A percentile compares a stretch with the other conserved stretches of the same genome.
phyloP scores from a whole-genome alignment of 1,284 basidiomycete genomes.

The Marasmius oreades region DNA sequence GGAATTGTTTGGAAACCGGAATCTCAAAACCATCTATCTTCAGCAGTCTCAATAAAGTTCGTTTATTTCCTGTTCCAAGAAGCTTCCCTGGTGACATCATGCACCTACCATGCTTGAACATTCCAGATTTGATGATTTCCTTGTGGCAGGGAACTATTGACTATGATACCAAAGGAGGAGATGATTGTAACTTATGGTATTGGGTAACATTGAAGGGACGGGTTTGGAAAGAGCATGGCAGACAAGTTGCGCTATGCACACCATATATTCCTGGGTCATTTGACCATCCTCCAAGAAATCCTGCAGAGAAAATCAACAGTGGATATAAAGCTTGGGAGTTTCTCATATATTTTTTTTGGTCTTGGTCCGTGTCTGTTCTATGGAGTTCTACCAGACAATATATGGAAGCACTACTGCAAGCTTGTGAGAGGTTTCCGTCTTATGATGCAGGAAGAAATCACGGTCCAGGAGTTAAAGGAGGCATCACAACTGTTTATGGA shows the following conservation, averaged over 20 bases:
- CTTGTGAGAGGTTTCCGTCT: slow-evolving; percentile 21
- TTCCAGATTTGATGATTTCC: slow-evolving; percentile 26
- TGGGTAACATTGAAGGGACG: slow-evolving; percentile 21
- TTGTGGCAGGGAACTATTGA: slow-evolving; percentile 26
- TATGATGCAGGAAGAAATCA: slow-evolving; percentile 20
- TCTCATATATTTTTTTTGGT: slow-evolving; percentile 22
- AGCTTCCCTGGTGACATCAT: slow-evolving; percentile 28
- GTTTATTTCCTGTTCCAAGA: slow-evolving; percentile 16
- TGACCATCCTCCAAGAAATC: slow-evolving; percentile 24
- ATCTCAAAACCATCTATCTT: slow-evolving; percentile 19
- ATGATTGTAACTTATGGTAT: slow-evolving; percentile 22
- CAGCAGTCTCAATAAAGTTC: slow-evolving; percentile 12
- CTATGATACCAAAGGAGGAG: slow-evolving; percentile 5
- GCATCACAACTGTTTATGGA: slow-evolving; percentile 9
- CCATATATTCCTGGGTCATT: slow-evolving; percentile 21
- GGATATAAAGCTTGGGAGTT: slow-evolving; percentile 20
- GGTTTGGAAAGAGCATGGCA: slow-evolving; percentile 22
- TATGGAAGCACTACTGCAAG: slow-evolving; percentile 24
- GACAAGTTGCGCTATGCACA: slow-evolving; percentile 15
- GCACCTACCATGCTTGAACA: slow-evolving; percentile 28
- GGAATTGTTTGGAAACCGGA: slow-evolving; percentile 17
- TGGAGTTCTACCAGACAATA: slow-evolving; percentile 21
- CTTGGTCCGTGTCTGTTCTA: slow-evolving; percentile 25
- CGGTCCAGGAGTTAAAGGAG: slow-evolving; percentile 7
- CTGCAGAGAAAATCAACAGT: too few relatives aligned